Percentiles rank a stretch among this genome's conserved stretches.
These are phyloP conservation scores for Cyclotella choctawhatcheeana DNA, from an alignment of 108 stramenopile genomes.

Conservation along the genomic window DNA sequence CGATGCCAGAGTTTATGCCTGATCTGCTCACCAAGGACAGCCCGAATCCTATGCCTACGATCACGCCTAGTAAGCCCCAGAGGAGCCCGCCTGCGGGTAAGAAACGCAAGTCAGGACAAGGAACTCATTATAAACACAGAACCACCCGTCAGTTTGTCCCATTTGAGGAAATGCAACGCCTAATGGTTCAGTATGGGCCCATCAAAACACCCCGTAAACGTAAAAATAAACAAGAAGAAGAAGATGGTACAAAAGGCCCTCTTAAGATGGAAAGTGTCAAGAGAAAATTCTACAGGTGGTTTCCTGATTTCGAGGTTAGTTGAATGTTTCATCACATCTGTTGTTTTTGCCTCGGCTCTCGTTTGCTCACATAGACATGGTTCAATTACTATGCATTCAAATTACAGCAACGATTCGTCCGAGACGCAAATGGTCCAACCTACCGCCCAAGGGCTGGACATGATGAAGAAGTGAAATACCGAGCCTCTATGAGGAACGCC, in stretches of 20 bases:
- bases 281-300: constrained; percentile 29
- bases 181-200: constrained; percentile 15
- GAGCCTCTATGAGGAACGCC: not conserved
- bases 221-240: constrained; percentile 1
- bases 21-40: not conserved
- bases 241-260: not conserved
- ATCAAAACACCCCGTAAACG: constrained; percentile 17
- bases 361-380: too few species aligned
- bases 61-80: too few species aligned
- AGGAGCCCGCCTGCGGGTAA: not conserved
- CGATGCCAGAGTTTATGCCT: not conserved
- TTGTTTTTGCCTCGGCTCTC: too few species aligned
- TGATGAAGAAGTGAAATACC: constrained; percentile 8
- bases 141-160: constrained; percentile 22
- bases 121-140: constrained; percentile 6
- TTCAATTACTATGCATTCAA: too few species aligned
- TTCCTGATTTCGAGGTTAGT: constrained; percentile 28
- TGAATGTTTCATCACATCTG: constrained; percentile 11
- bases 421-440: constrained; percentile 1
- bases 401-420: constrained; percentile 14
- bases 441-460: constrained; percentile 20
- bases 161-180: constrained; percentile 27
- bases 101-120: constrained; percentile 3
- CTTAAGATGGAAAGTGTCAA: constrained; percentile 6
- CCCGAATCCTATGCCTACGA: too few species aligned